These are phyloP conservation scores for Macaranga tanarius DNA, from an alignment of 441 rosid species.

Conservation along the genomic window DNA sequence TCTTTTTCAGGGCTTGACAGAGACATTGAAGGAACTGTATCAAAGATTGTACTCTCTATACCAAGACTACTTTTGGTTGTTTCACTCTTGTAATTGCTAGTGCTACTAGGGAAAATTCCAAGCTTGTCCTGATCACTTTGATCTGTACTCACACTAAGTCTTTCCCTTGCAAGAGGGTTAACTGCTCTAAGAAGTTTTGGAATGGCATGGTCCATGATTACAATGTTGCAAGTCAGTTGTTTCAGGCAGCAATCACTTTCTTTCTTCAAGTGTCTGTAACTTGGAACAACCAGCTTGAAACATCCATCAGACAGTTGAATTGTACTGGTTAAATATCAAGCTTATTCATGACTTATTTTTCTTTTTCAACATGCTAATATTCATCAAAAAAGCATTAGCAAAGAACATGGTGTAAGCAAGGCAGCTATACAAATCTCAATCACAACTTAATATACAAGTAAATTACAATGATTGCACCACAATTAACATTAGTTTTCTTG, in stretches of 20 bases:
- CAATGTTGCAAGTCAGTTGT: conserved; percentile 37
- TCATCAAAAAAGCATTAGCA: not conserved
- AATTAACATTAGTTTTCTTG: not conserved
- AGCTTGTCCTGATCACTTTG: conserved; percentile 17
- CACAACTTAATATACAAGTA: not conserved
- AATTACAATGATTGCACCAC: not conserved
- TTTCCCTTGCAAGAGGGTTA: conserved; percentile 19
- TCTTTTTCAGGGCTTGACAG: conserved; percentile 24
- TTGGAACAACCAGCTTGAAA: not conserved
- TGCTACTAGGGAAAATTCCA: conserved; percentile 11
- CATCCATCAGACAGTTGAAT: not conserved
- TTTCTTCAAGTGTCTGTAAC: conserved; percentile 36
- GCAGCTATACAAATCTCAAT: too few species aligned
- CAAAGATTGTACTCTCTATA: conserved; percentile 24
- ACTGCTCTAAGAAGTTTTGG: conserved; percentile 37
- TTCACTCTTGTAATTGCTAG: conserved; percentile 8
- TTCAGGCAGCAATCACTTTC: conserved; percentile 39
- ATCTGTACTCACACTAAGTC: conserved; percentile 1
- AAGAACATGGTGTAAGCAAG: not conserved
- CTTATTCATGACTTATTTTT: too few species aligned
- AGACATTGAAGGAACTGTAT: conserved; percentile 23
- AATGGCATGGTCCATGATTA: conserved; percentile 35
- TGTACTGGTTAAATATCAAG: not conserved
- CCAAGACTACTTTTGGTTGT: conserved; percentile 28
- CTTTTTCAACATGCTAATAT: too few species aligned